A percentile compares a stretch with the other conserved stretches of the same genome.
Conservation (phyloP, 202 grass and related monocot genomes). For the Zizania palustris region DNA sequence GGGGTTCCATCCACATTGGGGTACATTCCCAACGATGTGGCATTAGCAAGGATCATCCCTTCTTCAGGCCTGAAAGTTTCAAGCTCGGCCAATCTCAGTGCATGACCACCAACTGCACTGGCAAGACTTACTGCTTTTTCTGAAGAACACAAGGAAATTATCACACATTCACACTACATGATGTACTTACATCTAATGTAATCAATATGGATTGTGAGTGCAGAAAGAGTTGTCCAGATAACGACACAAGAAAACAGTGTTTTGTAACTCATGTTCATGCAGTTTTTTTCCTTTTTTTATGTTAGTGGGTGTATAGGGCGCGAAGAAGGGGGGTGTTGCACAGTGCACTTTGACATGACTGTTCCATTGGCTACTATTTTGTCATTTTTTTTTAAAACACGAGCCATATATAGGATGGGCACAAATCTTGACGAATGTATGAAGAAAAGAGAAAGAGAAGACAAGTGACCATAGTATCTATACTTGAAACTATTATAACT, state of each 20-base stretch:
- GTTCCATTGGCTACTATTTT: neutral
- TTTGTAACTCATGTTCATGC: too few species aligned
- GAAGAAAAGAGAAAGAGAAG: too few species aligned
- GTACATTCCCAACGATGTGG: conserved; percentile 94
- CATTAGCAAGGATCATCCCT: conserved; percentile 97
- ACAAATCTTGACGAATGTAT: neutral
- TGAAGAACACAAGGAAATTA: conserved; percentile 38
- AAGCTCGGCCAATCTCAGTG: conserved; percentile 76
- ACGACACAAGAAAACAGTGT: neutral
- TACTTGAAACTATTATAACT: too few species aligned
- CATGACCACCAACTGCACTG: conserved; percentile 66
- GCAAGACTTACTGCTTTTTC: conserved; percentile 87
- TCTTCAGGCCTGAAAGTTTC: conserved; percentile 77
- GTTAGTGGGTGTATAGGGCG: too few species aligned
- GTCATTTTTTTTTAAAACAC: neutral
- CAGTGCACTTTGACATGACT: too few species aligned
- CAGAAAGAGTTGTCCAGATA: conserved; percentile 13
- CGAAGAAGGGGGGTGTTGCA: too few species aligned
- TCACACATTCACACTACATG: conserved; percentile 35
- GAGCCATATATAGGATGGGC: neutral
- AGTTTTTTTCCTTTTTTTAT: too few species aligned
- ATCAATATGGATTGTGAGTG: neutral
- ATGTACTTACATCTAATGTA: neutral
- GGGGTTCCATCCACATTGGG: conserved; percentile 92
- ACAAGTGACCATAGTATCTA: too few species aligned